A percentile compares a stretch with the other conserved stretches of the same genome.
Evolutionary conservation across 208 protist species (phyloP).

Genomic region (Kentomonas sorsogonicus): DNA sequence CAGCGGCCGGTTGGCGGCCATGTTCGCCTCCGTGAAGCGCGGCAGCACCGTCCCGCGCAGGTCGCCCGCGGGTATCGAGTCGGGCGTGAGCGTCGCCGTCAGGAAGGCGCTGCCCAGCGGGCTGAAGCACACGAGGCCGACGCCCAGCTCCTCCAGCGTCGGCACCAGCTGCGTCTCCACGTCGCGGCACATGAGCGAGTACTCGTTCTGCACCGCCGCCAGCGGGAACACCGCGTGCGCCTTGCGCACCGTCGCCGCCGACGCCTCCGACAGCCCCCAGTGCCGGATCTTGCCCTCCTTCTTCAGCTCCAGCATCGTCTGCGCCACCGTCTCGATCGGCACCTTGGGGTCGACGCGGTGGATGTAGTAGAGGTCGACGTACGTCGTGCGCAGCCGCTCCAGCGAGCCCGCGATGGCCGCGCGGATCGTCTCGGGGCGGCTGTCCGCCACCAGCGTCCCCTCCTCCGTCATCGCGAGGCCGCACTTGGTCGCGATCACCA

Average conservation of each 20-base stretch:
- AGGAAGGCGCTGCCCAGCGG: slow-evolving; percentile 25
- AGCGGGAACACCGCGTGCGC: slow-evolving; percentile 29
- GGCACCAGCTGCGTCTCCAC: slow-evolving; percentile 20
- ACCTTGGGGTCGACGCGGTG: slow-evolving; percentile 28
- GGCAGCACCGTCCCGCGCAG: slow-evolving; percentile 16
- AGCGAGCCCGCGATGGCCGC: slow-evolving; percentile 31
- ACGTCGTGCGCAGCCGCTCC: slow-evolving; percentile 25
- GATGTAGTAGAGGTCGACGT: slow-evolving; percentile 43
- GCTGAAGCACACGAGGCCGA: slow-evolving; percentile 26
- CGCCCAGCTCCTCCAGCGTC: slow-evolving; percentile 27
- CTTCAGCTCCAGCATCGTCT: slow-evolving; percentile 31
- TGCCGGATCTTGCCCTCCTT: slow-evolving; percentile 31
- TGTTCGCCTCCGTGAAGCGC: slow-evolving; percentile 14
- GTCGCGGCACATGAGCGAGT: slow-evolving; percentile 24
- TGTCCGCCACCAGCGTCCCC: slow-evolving; percentile 6
- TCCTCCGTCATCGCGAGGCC: slow-evolving; percentile 16
- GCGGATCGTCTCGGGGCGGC: slow-evolving; percentile 14
- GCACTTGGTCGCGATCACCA: slow-evolving; percentile 30
- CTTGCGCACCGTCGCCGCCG: slow-evolving; percentile 17
- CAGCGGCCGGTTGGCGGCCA: slow-evolving; percentile 7
- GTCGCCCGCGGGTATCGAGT: slow-evolving; percentile 1
- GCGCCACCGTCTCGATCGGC: slow-evolving; percentile 25
- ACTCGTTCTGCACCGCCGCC: slow-evolving; percentile 31
- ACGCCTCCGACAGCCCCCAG: slow-evolving; percentile 26
- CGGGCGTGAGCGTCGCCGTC: slow-evolving; percentile 13